phyloP scores from a whole-genome alignment of 768 basidiomycete genomes.

The Gloeophyllum trabeum region DNA sequence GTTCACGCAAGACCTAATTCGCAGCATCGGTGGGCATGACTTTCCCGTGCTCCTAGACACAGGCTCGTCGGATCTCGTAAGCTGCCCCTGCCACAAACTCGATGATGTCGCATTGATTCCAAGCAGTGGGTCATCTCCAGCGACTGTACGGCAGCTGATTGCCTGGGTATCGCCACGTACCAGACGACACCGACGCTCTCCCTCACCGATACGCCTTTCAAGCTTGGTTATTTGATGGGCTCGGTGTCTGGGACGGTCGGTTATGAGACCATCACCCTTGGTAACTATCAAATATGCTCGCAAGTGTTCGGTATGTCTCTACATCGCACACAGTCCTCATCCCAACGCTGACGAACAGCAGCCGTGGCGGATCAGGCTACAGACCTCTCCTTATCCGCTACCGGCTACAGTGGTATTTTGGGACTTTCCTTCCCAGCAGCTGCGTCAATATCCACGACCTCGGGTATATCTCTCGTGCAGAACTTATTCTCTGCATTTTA shows the following conservation, averaged over 20 bases:
- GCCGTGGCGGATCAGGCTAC: slow-evolving; percentile 32
- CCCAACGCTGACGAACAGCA: slow-evolving; percentile 9
- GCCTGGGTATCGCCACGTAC: slow-evolving; percentile 31
- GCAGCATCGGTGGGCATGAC: slow-evolving; percentile 29
- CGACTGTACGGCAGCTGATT: slow-evolving; percentile 32
- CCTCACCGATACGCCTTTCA: slow-evolving; percentile 25
- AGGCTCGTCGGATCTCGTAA: slow-evolving; percentile 45
- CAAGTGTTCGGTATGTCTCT: slow-evolving; percentile 34
- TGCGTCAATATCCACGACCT: slow-evolving; percentile 31
- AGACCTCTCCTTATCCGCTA: slow-evolving; percentile 29
- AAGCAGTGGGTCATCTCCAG: slow-evolving; percentile 35
- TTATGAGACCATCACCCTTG: slow-evolving; percentile 34
- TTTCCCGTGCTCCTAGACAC: slow-evolving; percentile 41
- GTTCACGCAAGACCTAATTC: slow-evolving; percentile 5
- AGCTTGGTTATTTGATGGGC: slow-evolving; percentile 37
- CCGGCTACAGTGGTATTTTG: slow-evolving; percentile 42
- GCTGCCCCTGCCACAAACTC: slow-evolving; percentile 7
- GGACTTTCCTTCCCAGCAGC: slow-evolving; percentile 39
- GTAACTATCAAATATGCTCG: slow-evolving; percentile 28
- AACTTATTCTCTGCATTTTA: slow-evolving; percentile 33
- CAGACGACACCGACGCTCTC: slow-evolving; percentile 18
- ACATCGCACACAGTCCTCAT: neutral
- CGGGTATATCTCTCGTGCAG: slow-evolving; percentile 33
- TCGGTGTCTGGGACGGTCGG: slow-evolving; percentile 34
- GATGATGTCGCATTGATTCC: neutral